Evolutionary conservation across 805 yeast genomes (phyloP).

Genomic region (Komagataella mondaviorum): DNA sequence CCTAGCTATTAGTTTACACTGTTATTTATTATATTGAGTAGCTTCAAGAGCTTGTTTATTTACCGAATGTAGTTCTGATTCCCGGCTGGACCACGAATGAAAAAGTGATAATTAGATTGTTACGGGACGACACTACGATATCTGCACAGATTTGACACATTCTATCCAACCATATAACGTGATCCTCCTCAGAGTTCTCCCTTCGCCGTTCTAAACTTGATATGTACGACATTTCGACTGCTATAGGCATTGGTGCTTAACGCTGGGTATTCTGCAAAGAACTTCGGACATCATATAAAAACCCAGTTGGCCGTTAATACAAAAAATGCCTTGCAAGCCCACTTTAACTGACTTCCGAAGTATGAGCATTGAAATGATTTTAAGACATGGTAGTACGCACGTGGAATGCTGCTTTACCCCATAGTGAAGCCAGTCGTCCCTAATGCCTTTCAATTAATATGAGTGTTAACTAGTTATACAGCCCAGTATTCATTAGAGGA

Average conservation of each 20-base stretch:
- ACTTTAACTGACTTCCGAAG: background rate
- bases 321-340: background rate
- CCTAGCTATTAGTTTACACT: background rate
- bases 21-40: background rate
- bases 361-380: too few species aligned
- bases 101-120: background rate
- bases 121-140: background rate
- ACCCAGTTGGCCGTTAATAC: background rate
- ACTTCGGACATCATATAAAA: background rate
- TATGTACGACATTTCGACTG: background rate
- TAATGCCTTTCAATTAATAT: background rate
- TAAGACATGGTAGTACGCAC: background rate
- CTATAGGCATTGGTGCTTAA: background rate
- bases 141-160: background rate
- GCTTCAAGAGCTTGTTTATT: background rate
- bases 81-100: background rate
- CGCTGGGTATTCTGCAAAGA: background rate
- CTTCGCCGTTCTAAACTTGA: background rate
- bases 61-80: background rate
- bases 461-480: background rate
- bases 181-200: background rate
- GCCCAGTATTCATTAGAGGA: background rate
- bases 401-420: background rate
- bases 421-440: background rate
- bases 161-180: background rate